Evolutionary conservation across 1,284 basidiomycete genomes (phyloP).

Genomic region (Polyporus tsugae): DNA sequence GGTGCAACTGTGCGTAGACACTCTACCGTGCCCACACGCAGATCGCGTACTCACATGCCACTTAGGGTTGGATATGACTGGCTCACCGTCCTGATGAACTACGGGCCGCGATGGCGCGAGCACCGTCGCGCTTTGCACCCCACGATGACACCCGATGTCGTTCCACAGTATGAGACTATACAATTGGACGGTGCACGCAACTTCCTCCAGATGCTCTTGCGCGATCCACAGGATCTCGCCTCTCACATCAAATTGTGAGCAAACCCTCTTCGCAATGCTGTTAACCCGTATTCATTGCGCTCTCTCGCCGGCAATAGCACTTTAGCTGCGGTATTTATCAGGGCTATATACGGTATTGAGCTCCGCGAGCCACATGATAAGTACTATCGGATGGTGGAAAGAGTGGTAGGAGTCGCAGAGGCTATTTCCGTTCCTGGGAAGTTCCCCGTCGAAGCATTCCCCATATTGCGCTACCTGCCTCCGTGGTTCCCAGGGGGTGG

Average conservation of each 20-base stretch:
- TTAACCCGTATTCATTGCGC: neutral
- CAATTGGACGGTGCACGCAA: constrained; percentile 8
- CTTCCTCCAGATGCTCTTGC: constrained; percentile 21
- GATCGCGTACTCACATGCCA: neutral
- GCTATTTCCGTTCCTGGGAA: constrained; percentile 25
- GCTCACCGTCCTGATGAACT: constrained; percentile 29
- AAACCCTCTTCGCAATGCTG: neutral
- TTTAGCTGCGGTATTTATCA: constrained; percentile 40
- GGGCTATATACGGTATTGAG: constrained; percentile 45
- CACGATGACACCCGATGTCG: constrained; percentile 14
- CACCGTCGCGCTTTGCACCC: constrained; percentile 29
- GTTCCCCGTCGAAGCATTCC: constrained; percentile 28
- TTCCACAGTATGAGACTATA: constrained; percentile 16
- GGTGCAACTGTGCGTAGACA: constrained; percentile 22
- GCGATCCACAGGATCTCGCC: constrained; percentile 20
- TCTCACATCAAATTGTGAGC: constrained; percentile 27
- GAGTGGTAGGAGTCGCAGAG: constrained; percentile 21
- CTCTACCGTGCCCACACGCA: no score
- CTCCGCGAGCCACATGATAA: constrained; percentile 34
- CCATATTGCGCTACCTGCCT: constrained; percentile 21
- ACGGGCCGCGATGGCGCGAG: constrained; percentile 26
- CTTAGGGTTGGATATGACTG: constrained; percentile 21
- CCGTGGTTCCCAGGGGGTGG: constrained; percentile 28
- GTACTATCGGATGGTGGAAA: constrained; percentile 20
- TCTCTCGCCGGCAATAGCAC: constrained; percentile 29